A percentile compares a stretch with the other conserved stretches of the same genome.
phyloP scores from a whole-genome alignment of 2,329 filamentous ascomycete species.

The Penicillium vulpinum region DNA sequence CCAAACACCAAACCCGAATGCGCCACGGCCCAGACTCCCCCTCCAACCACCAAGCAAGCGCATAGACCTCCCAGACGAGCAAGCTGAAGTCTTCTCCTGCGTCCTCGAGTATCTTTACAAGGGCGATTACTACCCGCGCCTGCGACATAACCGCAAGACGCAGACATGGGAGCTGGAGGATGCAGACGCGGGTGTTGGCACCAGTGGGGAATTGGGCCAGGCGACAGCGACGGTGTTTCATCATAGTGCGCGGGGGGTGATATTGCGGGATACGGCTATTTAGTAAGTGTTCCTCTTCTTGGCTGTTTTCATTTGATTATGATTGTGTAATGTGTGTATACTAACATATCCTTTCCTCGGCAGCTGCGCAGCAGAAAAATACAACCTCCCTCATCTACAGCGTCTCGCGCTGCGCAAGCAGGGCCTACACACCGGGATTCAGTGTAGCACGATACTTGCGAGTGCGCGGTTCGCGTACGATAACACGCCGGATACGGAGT shows the following conservation, averaged over 20 bases:
- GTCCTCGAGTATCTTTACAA: slow-evolving; percentile 92
- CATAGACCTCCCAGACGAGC: slow-evolving; percentile 78
- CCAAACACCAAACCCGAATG: slow-evolving; percentile 40
- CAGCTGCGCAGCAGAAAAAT: slow-evolving; percentile 76
- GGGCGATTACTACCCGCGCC: slow-evolving; percentile 84
- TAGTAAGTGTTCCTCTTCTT: slow-evolving; percentile 55
- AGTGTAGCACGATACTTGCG: slow-evolving; percentile 78
- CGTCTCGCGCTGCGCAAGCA: slow-evolving; percentile 83
- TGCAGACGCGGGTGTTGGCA: slow-evolving; percentile 42
- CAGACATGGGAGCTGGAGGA: slow-evolving; percentile 82
- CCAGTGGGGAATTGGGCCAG: slow-evolving; percentile 18
- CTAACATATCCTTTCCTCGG: neutral
- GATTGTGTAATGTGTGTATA: neutral
- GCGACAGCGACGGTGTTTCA: slow-evolving; percentile 70
- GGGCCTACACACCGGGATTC: slow-evolving; percentile 79
- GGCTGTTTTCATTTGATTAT: neutral
- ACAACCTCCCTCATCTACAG: slow-evolving; percentile 80
- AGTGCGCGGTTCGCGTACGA: slow-evolving; percentile 89
- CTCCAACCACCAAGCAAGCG: slow-evolving; percentile 57
- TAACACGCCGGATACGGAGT: slow-evolving; percentile 85
- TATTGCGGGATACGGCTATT: slow-evolving; percentile 86
- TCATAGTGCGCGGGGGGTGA: slow-evolving; percentile 61
- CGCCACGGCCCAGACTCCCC: slow-evolving; percentile 6
- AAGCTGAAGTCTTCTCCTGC: slow-evolving; percentile 86
- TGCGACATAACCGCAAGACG: slow-evolving; percentile 77